Base-by-base conservation (phyloP, 768 basidiomycete species). In the Psilocybe cubensis region DNA sequence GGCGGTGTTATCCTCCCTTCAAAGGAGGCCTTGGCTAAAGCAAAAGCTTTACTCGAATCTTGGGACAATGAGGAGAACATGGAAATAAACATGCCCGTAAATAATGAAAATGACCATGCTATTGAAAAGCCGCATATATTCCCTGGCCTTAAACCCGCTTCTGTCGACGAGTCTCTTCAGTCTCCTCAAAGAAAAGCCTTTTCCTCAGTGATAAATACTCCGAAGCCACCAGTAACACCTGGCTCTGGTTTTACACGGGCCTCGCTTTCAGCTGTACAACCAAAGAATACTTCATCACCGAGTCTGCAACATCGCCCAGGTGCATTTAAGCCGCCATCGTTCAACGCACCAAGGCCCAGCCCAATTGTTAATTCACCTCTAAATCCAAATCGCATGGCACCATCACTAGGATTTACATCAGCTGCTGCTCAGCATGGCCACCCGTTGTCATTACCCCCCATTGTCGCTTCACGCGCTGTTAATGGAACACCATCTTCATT, bases 21-120 rank as follows among this genome's bases (percentile, higher is more conserved):
- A 4, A 74, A 72, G 28, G 72, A 72, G 21, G 84, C 88, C 1
- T 66, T 88, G 7, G 80, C 76, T 7, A 79, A 78, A 61, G 88
- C 87, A 1, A 70, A 80, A 68, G 79, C 79, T 41, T 82, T 76
- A 60, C 73, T 86, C 65, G 73, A 70, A 24, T 70, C 74, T 23
- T 86, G 83, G 84, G 68, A 76, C 33, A 72, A 76, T 41, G 76
- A 78, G n/a, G 70, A 72, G 10, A 57, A 50, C 10, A 27, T 4
- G n/a, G 46, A 48, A 11, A 3, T 18, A 41, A 24, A n/a, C 12
- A 18, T 6, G 14, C 11, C 14, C 17, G 5, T 14, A n/a, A 59
- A 41, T 4, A 40, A 55, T 27, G 74, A 70, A 54, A 75, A 73
- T 50, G 29, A 55, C 12, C 23, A 31, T 24, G 29, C n/a, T 7